Evolutionary conservation across 2,329 filamentous ascomycete genomes (phyloP).

Genomic region (Penicillium sp.): DNA sequence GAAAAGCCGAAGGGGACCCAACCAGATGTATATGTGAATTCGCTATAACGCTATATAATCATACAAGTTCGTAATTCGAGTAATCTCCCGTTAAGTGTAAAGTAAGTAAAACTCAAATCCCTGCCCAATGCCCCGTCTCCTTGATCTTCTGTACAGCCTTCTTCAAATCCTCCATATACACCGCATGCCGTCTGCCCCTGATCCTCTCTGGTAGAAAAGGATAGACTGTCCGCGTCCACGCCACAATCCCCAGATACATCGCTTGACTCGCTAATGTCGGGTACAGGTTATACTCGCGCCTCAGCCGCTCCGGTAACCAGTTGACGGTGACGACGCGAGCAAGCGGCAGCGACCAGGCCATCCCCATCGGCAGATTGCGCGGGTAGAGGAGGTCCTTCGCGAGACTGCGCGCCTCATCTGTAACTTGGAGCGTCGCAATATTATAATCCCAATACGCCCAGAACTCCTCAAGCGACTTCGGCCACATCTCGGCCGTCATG

Average conservation of each 20-base stretch:
- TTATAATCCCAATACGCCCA: constrained; percentile 37
- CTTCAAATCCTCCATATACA: constrained; percentile 15
- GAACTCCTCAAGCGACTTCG: constrained; percentile 29
- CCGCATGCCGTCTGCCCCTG: not conserved
- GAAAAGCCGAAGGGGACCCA: not conserved
- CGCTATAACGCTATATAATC: not conserved
- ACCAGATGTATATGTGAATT: not conserved
- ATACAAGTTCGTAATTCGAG: not conserved
- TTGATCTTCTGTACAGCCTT: constrained; percentile 20
- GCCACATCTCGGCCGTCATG: constrained; percentile 38
- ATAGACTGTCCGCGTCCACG: not conserved
- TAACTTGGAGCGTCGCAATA: constrained; percentile 31
- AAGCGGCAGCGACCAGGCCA: constrained; percentile 2
- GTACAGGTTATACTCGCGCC: constrained; percentile 21
- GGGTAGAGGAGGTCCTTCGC: constrained; percentile 23
- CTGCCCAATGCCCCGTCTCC: constrained; percentile 21
- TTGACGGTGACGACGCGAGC: constrained; percentile 6
- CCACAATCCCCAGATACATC: constrained; percentile 1
- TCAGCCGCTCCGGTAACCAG: constrained; percentile 16
- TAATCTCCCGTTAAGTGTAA: not conserved
- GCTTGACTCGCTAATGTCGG: constrained; percentile 13
- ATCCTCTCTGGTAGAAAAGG: not conserved
- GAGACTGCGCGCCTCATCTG: constrained; percentile 32
- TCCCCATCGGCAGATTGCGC: constrained; percentile 8
- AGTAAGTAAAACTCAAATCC: not conserved